A percentile compares a stretch with the other conserved stretches of the same genome.
These are phyloP conservation scores for Mycosphaerella sp. DNA, from an alignment of 2,329 filamentous ascomycete genomes.

Conservation along the genomic window DNA sequence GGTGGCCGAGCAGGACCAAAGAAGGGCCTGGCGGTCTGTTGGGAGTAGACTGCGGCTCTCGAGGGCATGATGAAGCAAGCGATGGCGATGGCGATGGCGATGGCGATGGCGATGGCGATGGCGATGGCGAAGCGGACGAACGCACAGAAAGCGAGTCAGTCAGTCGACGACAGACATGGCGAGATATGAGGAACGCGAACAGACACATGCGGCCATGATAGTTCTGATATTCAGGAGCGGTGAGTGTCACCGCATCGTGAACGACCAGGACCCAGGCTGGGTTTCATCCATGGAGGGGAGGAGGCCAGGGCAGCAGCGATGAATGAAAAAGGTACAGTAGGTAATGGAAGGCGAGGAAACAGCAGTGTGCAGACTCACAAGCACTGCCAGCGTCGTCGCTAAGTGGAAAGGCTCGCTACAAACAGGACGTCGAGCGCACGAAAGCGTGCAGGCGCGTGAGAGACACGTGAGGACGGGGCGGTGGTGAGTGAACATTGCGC, in stretches of 20 bases:
- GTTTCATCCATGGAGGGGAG: conserved; percentile 4
- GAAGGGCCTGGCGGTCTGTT: conserved; percentile 10
- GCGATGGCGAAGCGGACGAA: conserved; percentile 1
- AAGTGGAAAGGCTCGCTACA: not conserved
- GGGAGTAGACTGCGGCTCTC: conserved; percentile 13
- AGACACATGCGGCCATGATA: not conserved
- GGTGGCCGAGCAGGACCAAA: conserved; percentile 10
- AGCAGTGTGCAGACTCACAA: not conserved
- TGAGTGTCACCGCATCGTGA: conserved; percentile 15
- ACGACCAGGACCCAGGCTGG: conserved; percentile 12
- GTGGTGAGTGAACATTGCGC: conserved; percentile 8
- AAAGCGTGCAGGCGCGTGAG: conserved; percentile 12
- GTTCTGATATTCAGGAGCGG: conserved; percentile 7
- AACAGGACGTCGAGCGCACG: not conserved
- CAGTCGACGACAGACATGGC: not conserved
- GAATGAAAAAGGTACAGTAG: no score
- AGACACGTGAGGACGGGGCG: conserved; percentile 8
- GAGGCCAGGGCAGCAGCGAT: not conserved
- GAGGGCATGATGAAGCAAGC: conserved; percentile 10
- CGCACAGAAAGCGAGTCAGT: not conserved
- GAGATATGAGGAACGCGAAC: conserved; percentile 1
- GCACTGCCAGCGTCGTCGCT: not conserved
- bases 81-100: no score
- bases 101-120: no score
- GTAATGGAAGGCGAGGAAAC: not conserved